Base-by-base conservation (phyloP, 176 grass and related monocot genomes). In the Alopecurus myosuroides region DNA sequence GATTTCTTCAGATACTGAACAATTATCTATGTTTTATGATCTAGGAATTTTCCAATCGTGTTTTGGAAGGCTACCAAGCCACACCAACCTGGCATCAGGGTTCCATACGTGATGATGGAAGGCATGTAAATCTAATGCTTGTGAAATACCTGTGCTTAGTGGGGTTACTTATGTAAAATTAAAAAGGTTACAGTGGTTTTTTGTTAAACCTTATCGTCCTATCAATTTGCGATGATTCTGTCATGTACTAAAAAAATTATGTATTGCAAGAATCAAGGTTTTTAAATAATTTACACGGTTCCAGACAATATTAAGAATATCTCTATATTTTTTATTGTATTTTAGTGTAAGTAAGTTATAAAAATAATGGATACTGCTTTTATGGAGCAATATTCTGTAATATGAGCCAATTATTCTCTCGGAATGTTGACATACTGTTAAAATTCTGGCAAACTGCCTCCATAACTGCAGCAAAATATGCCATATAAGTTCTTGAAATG, bases 41-140 rank as follows among this genome's bases (percentile, higher is more conserved):
- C 11, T 72, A 98, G 93, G 95, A 92, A 76, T 98, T 98, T 50
- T 78, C 78, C 82, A 80, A 75, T 72, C 83, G 87, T 75, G 91
- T 98, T 88, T 78, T 73, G 83, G 93, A 98, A 92, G 95, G 95
- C 39, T 98, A 95, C 80, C 95, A 98, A 92, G 95, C 92, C 37
- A 98, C 89, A 70, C 93, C 93, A 88, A 71, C 91, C 53, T 98
- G 93, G 93, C 88, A 98, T 88, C 95, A 98, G 77, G 95, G 95
- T 68, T 95, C 80, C 58, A 93, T 98, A 78, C 69, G 85, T 70
- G 96, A 98, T 83, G 91, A 98, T 75, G 96, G 96, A 90, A 92
- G 96, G 96, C 72, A 93, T 78, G 72, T 53, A 8, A 66, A 86
- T 86, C 58, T 85, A 26, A 52, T 71, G 18, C 41, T 81, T 53